Conservation (phyloP, 192 early-diverging fungal genomes). For the Entomortierella parvispora region DNA sequence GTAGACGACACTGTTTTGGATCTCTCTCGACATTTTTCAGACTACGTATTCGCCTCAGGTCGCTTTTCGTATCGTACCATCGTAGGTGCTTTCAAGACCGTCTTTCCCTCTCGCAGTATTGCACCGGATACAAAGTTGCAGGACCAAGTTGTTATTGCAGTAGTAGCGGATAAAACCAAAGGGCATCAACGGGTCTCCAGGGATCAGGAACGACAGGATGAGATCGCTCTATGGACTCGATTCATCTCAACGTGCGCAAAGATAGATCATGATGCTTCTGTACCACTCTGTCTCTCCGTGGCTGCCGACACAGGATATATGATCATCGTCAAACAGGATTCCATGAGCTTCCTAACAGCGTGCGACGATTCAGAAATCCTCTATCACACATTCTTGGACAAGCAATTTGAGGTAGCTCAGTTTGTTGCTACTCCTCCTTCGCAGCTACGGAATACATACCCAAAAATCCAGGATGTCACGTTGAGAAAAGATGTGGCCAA, state of each 20-base stretch:
- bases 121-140: constrained; percentile 13
- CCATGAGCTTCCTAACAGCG: constrained; percentile 40
- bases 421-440: constrained; percentile 39
- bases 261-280: constrained; percentile 41
- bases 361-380: constrained; percentile 51
- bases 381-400: constrained; percentile 44
- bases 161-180: constrained; percentile 11
- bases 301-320: constrained; percentile 41
- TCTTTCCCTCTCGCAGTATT: constrained; percentile 20
- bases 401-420: constrained; percentile 37
- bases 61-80: constrained; percentile 45
- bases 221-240: constrained; percentile 32
- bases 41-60: constrained; percentile 37
- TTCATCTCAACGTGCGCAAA: constrained; percentile 46
- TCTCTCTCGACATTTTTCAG: constrained; percentile 26
- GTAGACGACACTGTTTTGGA: constrained; percentile 31
- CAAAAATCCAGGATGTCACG: constrained; percentile 23
- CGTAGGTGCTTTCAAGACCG: constrained; percentile 10
- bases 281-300: constrained; percentile 25
- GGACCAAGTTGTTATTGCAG: constrained; percentile 6
- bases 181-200: constrained; percentile 1
- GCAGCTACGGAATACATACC: constrained; percentile 37
- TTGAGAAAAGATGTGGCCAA: constrained; percentile 32
- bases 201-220: constrained; percentile 11
- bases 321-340: constrained; percentile 38